A percentile compares a stretch with the other conserved stretches of the same genome.
Evolutionary conservation across 192 early-diverging fungal genomes (phyloP).

Genomic region (Lobosporangium transversale): DNA sequence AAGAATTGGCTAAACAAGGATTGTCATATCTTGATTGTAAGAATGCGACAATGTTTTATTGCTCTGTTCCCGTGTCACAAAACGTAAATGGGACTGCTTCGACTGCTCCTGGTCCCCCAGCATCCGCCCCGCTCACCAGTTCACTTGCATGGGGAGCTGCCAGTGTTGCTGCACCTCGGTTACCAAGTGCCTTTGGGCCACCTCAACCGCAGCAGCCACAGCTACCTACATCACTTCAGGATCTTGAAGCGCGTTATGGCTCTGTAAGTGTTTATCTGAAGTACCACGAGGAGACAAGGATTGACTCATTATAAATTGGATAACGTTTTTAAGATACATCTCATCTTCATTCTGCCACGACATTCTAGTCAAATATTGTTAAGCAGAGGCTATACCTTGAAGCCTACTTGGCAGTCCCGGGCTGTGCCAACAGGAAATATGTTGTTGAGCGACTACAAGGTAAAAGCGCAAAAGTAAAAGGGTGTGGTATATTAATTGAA

Average conservation of each 20-base stretch:
- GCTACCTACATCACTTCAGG: slow-evolving; percentile 36
- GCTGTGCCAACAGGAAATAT: slow-evolving; percentile 46
- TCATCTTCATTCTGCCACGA: no score
- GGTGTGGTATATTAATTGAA: background rate
- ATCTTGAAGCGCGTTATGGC: slow-evolving; percentile 45
- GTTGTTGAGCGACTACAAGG: slow-evolving; percentile 42
- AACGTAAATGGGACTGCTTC: slow-evolving; percentile 11
- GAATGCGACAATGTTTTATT: slow-evolving; percentile 46
- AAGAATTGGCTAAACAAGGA: slow-evolving; percentile 29
- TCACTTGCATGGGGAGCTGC: slow-evolving; percentile 47
- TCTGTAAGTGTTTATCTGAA: slow-evolving; percentile 20
- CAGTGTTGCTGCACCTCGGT: slow-evolving; percentile 32
- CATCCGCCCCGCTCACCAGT: slow-evolving; percentile 15
- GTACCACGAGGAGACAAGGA: no score
- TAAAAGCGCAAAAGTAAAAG: background rate
- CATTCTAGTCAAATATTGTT: slow-evolving; percentile 19
- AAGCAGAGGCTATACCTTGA: slow-evolving; percentile 32
- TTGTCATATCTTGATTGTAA: slow-evolving; percentile 47
- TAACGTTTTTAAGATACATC: no score
- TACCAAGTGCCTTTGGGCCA: slow-evolving; percentile 27
- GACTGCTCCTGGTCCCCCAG: slow-evolving; percentile 8
- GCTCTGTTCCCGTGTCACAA: slow-evolving; percentile 26
- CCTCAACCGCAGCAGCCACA: slow-evolving; percentile 30
- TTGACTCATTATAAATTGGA: no score
- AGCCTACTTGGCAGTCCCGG: slow-evolving; percentile 38